Base-by-base conservation (phyloP, 495 filamentous ascomycete genomes). In the Bacidia rubella region DNA sequence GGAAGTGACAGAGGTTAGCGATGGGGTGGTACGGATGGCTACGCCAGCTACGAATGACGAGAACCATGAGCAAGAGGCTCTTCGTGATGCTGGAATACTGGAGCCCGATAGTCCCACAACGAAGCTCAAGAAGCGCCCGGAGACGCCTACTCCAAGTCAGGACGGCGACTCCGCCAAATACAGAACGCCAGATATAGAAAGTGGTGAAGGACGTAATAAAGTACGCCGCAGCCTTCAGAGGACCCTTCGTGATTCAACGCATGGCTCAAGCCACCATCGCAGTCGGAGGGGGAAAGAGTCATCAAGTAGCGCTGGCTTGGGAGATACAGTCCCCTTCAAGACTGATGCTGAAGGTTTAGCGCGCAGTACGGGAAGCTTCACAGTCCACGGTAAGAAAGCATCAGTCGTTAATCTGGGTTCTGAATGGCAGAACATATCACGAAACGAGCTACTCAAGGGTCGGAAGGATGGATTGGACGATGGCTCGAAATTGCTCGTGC, bases 371-470 rank as follows among this genome's bases (percentile, higher is more conserved):
- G 86, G 87, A 11, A 93, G 85, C 57, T 97, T 98, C 63, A 94
- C 87, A 3, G 82, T 98, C 3, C 92, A 98, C 62, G 92, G 92
- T 51, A 98, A 98, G 71, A 97, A 98, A 65, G 92, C 92, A 2
- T 95, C 87, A 0, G 84, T 98, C 47, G 82, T 98, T 54, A 94
- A 86, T 24, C 95, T 98, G 65, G 90, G 90, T 7, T 82, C 80
- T 35, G 93, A 96, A 58, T 85, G 93, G 74, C 82, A 92, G 60
- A 82, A 75, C 58, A 82, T 92, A 67, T 77, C 83, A 2, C 73
- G 81, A 1, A 88, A 93, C 55, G 87, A 93, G 58, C 80, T 82
- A 17, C 68, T 89, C 48, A 73, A 75, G 42, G 63, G 74, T 7
- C 72, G 74, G 11, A 80, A 77, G 51, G 71, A 73, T 23, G 70